Conservation (phyloP, 805 yeast genomes). For the Lipomyces oligophaga region DNA sequence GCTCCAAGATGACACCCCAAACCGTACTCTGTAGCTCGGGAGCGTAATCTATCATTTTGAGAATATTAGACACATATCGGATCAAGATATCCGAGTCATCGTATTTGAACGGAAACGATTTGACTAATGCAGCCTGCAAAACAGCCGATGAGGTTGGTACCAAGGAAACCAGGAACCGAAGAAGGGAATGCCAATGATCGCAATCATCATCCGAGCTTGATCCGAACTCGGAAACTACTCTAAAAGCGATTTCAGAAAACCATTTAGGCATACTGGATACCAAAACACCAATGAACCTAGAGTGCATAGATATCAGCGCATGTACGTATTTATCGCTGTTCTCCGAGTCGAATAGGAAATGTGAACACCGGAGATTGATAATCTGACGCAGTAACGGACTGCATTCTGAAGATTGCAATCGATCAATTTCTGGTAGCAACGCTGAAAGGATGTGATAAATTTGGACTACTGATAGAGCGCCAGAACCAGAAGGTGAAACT, state of each 20-base stretch:
- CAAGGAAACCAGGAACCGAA: slow-evolving; percentile 59
- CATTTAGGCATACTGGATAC: slow-evolving; percentile 86
- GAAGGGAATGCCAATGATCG: slow-evolving; percentile 58
- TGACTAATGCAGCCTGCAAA: slow-evolving; percentile 55
- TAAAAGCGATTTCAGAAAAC: slow-evolving; percentile 76
- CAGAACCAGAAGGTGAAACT: slow-evolving; percentile 50
- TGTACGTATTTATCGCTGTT: slow-evolving; percentile 35
- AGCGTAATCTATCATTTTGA: slow-evolving; percentile 62
- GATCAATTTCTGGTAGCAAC: slow-evolving; percentile 61
- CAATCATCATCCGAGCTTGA: slow-evolving; percentile 32
- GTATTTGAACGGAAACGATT: slow-evolving; percentile 76
- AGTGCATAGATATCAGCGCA: slow-evolving; percentile 44
- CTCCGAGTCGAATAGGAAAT: slow-evolving; percentile 60
- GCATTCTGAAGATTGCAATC: slow-evolving; percentile 56
- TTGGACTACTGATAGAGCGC: slow-evolving; percentile 52
- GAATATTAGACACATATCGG: slow-evolving; percentile 63
- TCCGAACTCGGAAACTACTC: slow-evolving; percentile 61
- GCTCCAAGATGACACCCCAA: slow-evolving; percentile 79
- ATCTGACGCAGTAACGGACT: slow-evolving; percentile 56
- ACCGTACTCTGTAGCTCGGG: slow-evolving; percentile 67
- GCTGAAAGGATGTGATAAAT: slow-evolving; percentile 54
- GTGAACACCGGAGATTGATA: slow-evolving; percentile 51
- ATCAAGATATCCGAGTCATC: slow-evolving; percentile 51
- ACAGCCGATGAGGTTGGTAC: slow-evolving; percentile 78
- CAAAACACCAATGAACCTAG: slow-evolving; percentile 69